Evolutionary conservation across 441 rosid species (phyloP), one percentile per base, ranked within the genome.

Genomic region (Gossypium schwendimanii): DNA sequence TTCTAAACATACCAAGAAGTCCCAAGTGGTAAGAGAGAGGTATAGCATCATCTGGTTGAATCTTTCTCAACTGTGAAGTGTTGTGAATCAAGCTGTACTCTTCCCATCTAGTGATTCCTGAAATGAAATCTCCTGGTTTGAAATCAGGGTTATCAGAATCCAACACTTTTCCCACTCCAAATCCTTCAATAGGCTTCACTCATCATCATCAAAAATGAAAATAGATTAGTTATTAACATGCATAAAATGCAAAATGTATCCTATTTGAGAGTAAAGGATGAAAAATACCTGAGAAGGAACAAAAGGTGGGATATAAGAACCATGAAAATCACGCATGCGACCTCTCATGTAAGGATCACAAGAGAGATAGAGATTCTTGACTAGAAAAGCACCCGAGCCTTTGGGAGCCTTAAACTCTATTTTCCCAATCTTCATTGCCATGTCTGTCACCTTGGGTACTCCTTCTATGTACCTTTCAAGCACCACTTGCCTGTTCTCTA

Each of bases 11-110:
- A 93, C 97, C 98, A 7, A 93, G 87, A 76, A 91, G 92, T 64
- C 97, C 96, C 8, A 89, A 76, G 73, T 93, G 92, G 72, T 87
- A 93, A 18, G 97, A 91, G 24, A 88, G 89, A 3, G 98, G 97
- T 68, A 90, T 73, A 41, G 71, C 77, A 17, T 83, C 62, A 18
- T 85, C 82, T 8, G 80, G 77, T 68, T 83, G 83, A 49, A 90
- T 82, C 78, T 82, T 87, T 77, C 89, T 85, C 76, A 87, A 73
- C 79, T 81, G 88, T 58, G 71, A 67, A 11, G 80, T 77, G 50
- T 67, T 69, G 60, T 62, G 73, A 62, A 87, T 81, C 82, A 90
- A 75, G 83, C 86, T 90, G 81, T 87, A 92, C n/a, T 91, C 91
- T 78, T 92, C 94, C 98, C 98, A 92, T 50, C 89, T 85, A 64